A percentile compares a stretch with the other conserved stretches of the same genome.
Conservation (phyloP, 106 monocot species). For the Alisma plantagoaquatica region DNA sequence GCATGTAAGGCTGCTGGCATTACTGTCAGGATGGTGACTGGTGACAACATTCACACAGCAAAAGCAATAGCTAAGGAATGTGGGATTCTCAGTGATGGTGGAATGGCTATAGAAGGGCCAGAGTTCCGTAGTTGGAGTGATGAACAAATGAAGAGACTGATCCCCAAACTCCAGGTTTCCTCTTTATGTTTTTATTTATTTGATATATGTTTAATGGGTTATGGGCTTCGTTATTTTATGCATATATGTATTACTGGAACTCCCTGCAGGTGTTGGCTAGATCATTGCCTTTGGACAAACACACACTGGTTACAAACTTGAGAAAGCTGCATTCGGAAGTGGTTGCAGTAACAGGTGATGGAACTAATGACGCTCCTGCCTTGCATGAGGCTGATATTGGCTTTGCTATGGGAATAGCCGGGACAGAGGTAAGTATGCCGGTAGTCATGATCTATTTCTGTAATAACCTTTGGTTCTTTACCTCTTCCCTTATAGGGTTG, state of each 20-base stretch:
- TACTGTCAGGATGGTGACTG: conserved; percentile 93
- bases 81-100: conserved; percentile 85
- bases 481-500: too few relatives aligned
- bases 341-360: conserved; percentile 95
- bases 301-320: conserved; percentile 69
- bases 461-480: too few relatives aligned
- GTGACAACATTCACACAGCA: conserved; percentile 93
- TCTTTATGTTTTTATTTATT: too few relatives aligned
- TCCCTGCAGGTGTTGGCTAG: conserved; percentile 77
- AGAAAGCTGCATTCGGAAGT: conserved; percentile 65
- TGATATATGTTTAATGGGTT: too few relatives aligned
- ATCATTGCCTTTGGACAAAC: conserved; percentile 89
- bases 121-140: conserved; percentile 61
- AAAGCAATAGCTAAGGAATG: conserved; percentile 96
- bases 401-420: conserved; percentile 94
- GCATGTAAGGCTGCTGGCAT: conserved; percentile 78
- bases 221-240: too few relatives aligned
- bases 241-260: neutral
- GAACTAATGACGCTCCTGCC: conserved; percentile 97
- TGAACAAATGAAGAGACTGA: conserved; percentile 66
- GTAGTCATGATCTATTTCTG: too few relatives aligned
- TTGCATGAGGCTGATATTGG: conserved; percentile 94
- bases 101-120: conserved; percentile 76
- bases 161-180: conserved; percentile 78
- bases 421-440: conserved; percentile 99